Evolutionary conservation across 2,329 filamentous ascomycete genomes (phyloP).

Genomic region (Xylaria sp.): DNA sequence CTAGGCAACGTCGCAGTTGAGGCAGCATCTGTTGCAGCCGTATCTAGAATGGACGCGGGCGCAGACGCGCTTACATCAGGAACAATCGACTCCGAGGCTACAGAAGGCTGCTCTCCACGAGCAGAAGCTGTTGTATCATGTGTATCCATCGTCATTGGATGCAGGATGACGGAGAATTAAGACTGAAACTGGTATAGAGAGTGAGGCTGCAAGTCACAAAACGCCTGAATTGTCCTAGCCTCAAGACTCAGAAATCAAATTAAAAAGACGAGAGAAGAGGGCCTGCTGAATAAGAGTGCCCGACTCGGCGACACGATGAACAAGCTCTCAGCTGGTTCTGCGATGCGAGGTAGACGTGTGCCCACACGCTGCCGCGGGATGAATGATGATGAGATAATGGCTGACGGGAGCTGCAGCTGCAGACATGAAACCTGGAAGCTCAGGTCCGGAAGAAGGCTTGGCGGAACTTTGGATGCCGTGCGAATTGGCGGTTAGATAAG

Average conservation of each 20-base stretch:
- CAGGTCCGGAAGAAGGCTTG: background rate
- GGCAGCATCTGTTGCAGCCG: slow-evolving; percentile 25
- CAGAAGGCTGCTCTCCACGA: slow-evolving; percentile 20
- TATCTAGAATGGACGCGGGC: slow-evolving; percentile 31
- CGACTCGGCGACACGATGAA: background rate
- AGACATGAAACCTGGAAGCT: background rate
- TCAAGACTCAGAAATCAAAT: background rate
- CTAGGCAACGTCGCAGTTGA: slow-evolving; percentile 26
- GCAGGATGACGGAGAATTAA: background rate
- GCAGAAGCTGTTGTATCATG: slow-evolving; percentile 18
- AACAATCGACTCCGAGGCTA: slow-evolving; percentile 12
- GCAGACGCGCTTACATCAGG: slow-evolving; percentile 16
- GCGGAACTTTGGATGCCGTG: background rate
- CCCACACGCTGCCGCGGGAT: slow-evolving; percentile 10
- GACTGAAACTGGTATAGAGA: slow-evolving; percentile 7
- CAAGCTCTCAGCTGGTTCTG: background rate
- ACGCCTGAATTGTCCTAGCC: background rate
- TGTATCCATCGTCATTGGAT: slow-evolving; percentile 18
- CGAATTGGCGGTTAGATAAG: background rate
- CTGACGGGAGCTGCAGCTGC: background rate
- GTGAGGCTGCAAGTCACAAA: background rate
- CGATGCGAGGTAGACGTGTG: slow-evolving; percentile 14
- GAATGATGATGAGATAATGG: slow-evolving; percentile 7
- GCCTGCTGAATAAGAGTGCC: background rate
- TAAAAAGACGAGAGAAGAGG: background rate